Evolutionary conservation across 345 rosid genomes (phyloP).

Genomic region (Eucalyptus guilfoylei): DNA sequence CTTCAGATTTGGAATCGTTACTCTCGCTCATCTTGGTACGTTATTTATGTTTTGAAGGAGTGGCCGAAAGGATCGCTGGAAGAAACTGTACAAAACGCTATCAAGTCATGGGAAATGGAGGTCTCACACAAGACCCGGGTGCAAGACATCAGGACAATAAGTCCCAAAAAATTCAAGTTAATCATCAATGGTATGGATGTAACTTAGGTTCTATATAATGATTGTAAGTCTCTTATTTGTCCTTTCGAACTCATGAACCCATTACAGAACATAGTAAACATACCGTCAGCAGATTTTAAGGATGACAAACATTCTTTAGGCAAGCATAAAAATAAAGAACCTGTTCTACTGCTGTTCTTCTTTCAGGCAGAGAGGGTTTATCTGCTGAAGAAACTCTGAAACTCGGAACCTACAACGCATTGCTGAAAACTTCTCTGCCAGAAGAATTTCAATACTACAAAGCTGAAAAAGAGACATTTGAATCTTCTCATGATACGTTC

Average conservation of each 20-base stretch:
- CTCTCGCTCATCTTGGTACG: background rate
- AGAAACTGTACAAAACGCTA: slow-evolving; percentile 75
- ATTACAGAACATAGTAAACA: background rate
- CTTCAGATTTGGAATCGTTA: slow-evolving; percentile 27
- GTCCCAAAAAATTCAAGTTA: slow-evolving; percentile 61
- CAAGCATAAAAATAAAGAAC: background rate
- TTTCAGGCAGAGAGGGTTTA: slow-evolving; percentile 59
- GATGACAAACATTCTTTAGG: background rate
- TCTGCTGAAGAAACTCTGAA: slow-evolving; percentile 56
- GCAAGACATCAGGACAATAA: slow-evolving; percentile 61
- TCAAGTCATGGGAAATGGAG: slow-evolving; percentile 96
- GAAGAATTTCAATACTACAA: slow-evolving; percentile 51
- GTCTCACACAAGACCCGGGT: slow-evolving; percentile 58
- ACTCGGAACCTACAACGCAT: slow-evolving; percentile 66
- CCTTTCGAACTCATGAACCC: background rate
- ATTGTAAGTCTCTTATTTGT: background rate
- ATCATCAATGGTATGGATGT: slow-evolving; percentile 56
- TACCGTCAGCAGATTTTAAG: background rate
- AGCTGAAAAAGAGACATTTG: slow-evolving; percentile 69
- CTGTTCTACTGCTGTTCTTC: background rate
- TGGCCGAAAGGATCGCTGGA: slow-evolving; percentile 89
- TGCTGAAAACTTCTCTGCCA: slow-evolving; percentile 59
- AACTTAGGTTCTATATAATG: background rate
- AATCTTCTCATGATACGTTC: slow-evolving; percentile 73
- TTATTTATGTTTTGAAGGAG: slow-evolving; percentile 20